Evolutionary conservation across 345 rosid species (phyloP).

Genomic region (Cochlearia excelsa): DNA sequence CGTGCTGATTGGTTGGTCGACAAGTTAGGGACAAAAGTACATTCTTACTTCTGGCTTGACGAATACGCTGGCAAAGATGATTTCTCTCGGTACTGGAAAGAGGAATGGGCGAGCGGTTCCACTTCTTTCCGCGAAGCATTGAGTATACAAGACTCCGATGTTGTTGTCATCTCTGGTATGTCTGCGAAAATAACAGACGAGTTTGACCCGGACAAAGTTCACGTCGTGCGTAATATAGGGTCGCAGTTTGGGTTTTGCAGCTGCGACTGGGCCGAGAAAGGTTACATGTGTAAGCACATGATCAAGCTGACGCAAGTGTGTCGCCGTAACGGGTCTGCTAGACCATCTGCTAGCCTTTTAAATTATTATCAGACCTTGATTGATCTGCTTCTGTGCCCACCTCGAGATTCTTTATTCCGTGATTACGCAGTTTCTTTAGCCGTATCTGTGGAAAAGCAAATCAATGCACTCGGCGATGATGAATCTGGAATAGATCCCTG

Average conservation of each 20-base stretch:
- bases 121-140: conserved; percentile 79
- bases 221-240: conserved; percentile 76
- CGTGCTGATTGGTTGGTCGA: conserved; percentile 95
- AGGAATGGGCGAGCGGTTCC: conserved; percentile 86
- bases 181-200: conserved; percentile 59
- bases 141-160: conserved; percentile 67
- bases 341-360: conserved; percentile 51
- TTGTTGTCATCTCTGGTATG: conserved; percentile 45
- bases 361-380: conserved; percentile 64
- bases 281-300: conserved; percentile 80
- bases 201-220: conserved; percentile 40
- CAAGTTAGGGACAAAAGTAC: conserved; percentile 86
- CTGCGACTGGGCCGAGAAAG: conserved; percentile 80
- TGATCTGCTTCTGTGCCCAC: conserved; percentile 56
- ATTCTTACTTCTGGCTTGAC: conserved; percentile 96
- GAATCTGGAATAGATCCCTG: not conserved
- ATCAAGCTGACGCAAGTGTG: conserved; percentile 52
- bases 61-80: conserved; percentile 74
- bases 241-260: conserved; percentile 73
- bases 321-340: conserved; percentile 33
- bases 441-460: conserved; percentile 54
- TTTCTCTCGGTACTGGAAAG: conserved; percentile 77
- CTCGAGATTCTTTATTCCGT: conserved; percentile 67
- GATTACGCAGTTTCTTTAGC: conserved; percentile 78
- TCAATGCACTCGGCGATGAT: conserved; percentile 39